Conservation (phyloP, 2,329 filamentous ascomycete species). For the Bipolaris oryzae region DNA sequence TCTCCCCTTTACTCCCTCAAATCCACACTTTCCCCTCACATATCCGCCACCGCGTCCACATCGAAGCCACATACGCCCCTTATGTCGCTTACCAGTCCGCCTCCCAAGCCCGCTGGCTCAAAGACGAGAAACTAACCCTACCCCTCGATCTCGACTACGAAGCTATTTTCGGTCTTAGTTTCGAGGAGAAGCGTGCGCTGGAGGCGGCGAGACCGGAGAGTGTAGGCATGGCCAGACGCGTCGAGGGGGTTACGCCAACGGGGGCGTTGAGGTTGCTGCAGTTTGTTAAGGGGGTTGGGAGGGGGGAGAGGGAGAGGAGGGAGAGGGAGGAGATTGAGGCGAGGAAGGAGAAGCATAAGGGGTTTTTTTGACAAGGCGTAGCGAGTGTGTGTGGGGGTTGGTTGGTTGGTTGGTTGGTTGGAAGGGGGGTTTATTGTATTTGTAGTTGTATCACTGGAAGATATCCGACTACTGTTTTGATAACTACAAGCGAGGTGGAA, state of each 20-base stretch:
- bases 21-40: conserved; percentile 61
- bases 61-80: conserved; percentile 86
- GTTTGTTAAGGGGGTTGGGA: conserved; percentile 60
- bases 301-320: conserved; percentile 37
- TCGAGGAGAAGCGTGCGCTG: conserved; percentile 77
- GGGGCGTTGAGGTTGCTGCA: conserved; percentile 63
- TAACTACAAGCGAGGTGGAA: too few species aligned
- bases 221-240: conserved; percentile 82
- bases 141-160: conserved; percentile 80
- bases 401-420: too few species aligned
- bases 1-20: conserved; percentile 64
- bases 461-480: too few species aligned
- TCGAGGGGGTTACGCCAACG: conserved; percentile 74
- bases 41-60: conserved; percentile 72
- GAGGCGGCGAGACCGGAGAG: conserved; percentile 76
- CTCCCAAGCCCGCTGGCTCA: conserved; percentile 69
- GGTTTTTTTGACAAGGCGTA: conserved; percentile 7
- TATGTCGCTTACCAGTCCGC: conserved; percentile 77
- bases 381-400: not conserved
- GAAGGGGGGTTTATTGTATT: too few species aligned
- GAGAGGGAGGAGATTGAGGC: conserved; percentile 38
- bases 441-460: too few species aligned
- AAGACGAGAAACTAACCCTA: conserved; percentile 76
- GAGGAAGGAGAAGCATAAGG: conserved; percentile 39
- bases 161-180: conserved; percentile 72